phyloP scores from a whole-genome alignment of 306 rosid species.

The Vicia sativa region DNA sequence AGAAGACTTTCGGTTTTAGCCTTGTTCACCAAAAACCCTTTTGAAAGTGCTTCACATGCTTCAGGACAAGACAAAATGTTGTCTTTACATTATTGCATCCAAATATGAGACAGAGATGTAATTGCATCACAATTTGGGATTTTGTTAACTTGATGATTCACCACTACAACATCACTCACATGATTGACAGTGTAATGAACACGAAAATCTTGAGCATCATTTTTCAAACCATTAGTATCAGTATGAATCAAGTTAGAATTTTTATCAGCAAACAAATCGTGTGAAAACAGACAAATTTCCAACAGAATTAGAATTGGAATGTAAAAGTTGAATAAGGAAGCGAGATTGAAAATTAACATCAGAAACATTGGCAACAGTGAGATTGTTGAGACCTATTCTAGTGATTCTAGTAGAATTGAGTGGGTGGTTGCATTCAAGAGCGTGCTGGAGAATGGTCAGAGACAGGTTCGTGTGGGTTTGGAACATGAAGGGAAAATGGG shows the following conservation, averaged over 20 bases:
- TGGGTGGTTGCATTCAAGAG: slow-evolving; percentile 71
- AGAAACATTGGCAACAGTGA: slow-evolving; percentile 59
- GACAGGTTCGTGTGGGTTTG: slow-evolving; percentile 74
- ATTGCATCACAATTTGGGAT: slow-evolving; percentile 49
- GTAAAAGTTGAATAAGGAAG: slow-evolving; percentile 46
- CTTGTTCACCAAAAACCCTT: no score
- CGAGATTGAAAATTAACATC: slow-evolving; percentile 62
- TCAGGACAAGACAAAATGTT: slow-evolving; percentile 46
- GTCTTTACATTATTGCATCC: slow-evolving; percentile 45
- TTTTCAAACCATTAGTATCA: no score
- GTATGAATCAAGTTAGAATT: slow-evolving; percentile 27
- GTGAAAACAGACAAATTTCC: slow-evolving; percentile 24
- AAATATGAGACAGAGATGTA: slow-evolving; percentile 55
- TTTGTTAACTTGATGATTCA: slow-evolving; percentile 34
- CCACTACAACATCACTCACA: slow-evolving; percentile 11
- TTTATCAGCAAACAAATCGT: slow-evolving; percentile 31
- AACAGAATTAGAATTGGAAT: slow-evolving; percentile 30
- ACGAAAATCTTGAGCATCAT: no score
- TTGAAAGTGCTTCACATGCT: slow-evolving; percentile 61
- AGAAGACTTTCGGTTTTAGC: no score
- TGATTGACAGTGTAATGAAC: no score
- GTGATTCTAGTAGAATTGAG: slow-evolving; percentile 63
- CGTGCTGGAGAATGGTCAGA: slow-evolving; percentile 87
- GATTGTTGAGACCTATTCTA: slow-evolving; percentile 73
- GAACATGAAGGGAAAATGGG: slow-evolving; percentile 72